phyloP scores from a whole-genome alignment of 331 rosid genomes.

The Rhamnella rubrinervis region DNA sequence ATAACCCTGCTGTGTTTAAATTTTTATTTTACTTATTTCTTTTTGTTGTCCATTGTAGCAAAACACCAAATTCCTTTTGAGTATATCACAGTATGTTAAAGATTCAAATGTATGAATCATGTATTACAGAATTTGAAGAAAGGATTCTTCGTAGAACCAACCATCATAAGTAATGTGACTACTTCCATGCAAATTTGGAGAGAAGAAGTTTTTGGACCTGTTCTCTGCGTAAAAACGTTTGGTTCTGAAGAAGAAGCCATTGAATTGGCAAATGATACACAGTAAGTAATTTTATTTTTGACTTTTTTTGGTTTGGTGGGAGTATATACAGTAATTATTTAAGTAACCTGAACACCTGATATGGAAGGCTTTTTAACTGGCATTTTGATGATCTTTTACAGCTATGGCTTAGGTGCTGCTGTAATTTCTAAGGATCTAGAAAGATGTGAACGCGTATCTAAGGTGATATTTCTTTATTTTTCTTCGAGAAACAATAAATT shows the following conservation, averaged over 20 bases:
- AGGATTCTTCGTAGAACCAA: conserved; percentile 83
- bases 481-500: not conserved
- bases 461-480: conserved; percentile 48
- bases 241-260: conserved; percentile 90
- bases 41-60: conserved; percentile 11
- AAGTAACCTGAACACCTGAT: not conserved
- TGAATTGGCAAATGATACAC: conserved; percentile 78
- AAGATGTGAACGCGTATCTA: conserved; percentile 84
- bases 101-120: conserved; percentile 7
- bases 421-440: conserved; percentile 87
- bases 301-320: no score
- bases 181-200: conserved; percentile 96
- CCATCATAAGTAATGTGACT: conserved; percentile 73
- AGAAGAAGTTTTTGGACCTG: conserved; percentile 98
- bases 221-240: conserved; percentile 88
- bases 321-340: not conserved
- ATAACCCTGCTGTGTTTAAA: not conserved
- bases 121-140: conserved; percentile 76
- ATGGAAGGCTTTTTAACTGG: conserved; percentile 6
- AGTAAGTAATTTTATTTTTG: conserved; percentile 43
- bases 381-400: conserved; percentile 34
- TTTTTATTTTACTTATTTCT: conserved; percentile 3
- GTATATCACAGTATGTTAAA: conserved; percentile 8
- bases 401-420: conserved; percentile 89
- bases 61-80: conserved; percentile 15